Percentiles rank a stretch among this genome's conserved stretches.
phyloP scores from a whole-genome alignment of 2,329 filamentous ascomycete genomes.

The Exophiala oligosperma region DNA sequence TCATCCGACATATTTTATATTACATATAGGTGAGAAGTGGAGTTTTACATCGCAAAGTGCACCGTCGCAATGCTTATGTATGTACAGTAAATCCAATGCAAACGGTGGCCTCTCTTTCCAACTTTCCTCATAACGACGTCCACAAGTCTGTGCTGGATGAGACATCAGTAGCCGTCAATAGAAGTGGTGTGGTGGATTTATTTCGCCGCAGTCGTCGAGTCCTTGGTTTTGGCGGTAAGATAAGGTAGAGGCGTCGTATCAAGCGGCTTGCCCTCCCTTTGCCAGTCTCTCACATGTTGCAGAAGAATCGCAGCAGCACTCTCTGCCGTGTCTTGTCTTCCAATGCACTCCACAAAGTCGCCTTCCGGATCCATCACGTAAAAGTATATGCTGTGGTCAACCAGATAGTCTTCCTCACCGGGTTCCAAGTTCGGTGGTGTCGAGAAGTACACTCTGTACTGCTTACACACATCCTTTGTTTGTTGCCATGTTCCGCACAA shows the following conservation, averaged over 20 bases:
- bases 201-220: neutral
- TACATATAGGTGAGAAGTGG: slow-evolving; percentile 18
- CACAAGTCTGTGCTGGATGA: neutral
- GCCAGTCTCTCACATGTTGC: slow-evolving; percentile 81
- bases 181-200: neutral
- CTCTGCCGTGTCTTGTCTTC: slow-evolving; percentile 88
- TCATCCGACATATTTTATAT: neutral
- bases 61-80: slow-evolving; percentile 14
- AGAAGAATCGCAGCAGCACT: slow-evolving; percentile 80
- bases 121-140: neutral
- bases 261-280: slow-evolving; percentile 53
- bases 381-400: slow-evolving; percentile 99
- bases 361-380: slow-evolving; percentile 99
- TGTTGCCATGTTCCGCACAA: slow-evolving; percentile 92
- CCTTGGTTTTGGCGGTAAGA: slow-evolving; percentile 13
- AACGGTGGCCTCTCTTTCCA: neutral
- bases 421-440: slow-evolving; percentile 85
- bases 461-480: slow-evolving; percentile 92
- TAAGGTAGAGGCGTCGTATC: slow-evolving; percentile 41
- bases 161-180: neutral
- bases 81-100: neutral
- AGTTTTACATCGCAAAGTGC: slow-evolving; percentile 8
- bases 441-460: slow-evolving; percentile 95
- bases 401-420: slow-evolving; percentile 85
- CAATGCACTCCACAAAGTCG: slow-evolving; percentile 96